These are phyloP conservation scores for Sugiyamaella castrensis DNA, from an alignment of 1,139 yeast species.

Conservation along the genomic window DNA sequence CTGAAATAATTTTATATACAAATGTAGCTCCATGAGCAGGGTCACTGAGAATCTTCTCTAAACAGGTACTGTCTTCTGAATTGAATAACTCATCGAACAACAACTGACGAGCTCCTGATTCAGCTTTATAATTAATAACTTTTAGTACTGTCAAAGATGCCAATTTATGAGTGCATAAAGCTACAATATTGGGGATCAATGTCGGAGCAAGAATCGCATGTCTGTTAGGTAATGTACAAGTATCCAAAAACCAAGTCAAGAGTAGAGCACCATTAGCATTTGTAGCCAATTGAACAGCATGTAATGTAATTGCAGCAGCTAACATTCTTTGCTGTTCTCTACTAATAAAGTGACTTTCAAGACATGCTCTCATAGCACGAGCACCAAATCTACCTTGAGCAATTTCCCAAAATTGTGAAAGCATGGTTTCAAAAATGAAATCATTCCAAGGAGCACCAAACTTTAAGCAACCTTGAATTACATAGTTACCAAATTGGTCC, in stretches of 20 bases:
- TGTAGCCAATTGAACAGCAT: slow-evolving; percentile 75
- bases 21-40: slow-evolving; percentile 71
- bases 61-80: slow-evolving; percentile 34
- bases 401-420: slow-evolving; percentile 75
- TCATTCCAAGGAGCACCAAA: slow-evolving; percentile 87
- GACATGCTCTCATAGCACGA: slow-evolving; percentile 87
- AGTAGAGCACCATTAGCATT: slow-evolving; percentile 87
- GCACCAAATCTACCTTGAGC: slow-evolving; percentile 93
- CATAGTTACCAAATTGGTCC: slow-evolving; percentile 97
- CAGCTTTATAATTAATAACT: slow-evolving; percentile 64
- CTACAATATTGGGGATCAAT: slow-evolving; percentile 59
- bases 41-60: slow-evolving; percentile 55
- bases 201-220: slow-evolving; percentile 55
- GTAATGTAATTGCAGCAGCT: slow-evolving; percentile 75
- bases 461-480: slow-evolving; percentile 87
- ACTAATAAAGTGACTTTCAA: slow-evolving; percentile 69
- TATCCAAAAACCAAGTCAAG: slow-evolving; percentile 92
- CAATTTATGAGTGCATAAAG: slow-evolving; percentile 76
- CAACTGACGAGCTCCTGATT: slow-evolving; percentile 56
- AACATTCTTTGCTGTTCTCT: slow-evolving; percentile 69
- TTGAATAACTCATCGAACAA: slow-evolving; percentile 62
- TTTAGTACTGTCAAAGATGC: slow-evolving; percentile 83
- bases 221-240: slow-evolving; percentile 64
- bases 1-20: slow-evolving; percentile 62
- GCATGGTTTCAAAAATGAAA: slow-evolving; percentile 81